Base-by-base conservation (phyloP, 2,329 filamentous ascomycete species). In the Cercospora canescens region DNA sequence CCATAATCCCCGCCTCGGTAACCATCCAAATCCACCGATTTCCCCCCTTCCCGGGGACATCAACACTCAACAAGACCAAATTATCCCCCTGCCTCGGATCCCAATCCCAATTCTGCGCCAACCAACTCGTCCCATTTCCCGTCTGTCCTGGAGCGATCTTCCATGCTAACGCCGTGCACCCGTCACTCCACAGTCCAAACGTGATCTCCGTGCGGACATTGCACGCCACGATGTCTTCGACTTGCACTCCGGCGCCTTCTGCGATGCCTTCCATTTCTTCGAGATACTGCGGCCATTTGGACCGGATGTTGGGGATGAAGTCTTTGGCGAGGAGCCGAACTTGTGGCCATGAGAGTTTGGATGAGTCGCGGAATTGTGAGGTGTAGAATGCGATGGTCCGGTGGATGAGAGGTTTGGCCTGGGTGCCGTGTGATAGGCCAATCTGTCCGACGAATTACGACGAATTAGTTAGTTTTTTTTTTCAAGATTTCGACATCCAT, bases 71-170 rank as follows among this genome's bases (percentile, higher is more conserved):
- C 39, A 82, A 70, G 56, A 87, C 74, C 0, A 87, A 77, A 68
- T 87, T 86, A 14, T 76, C 70, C 21, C 80, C 80, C 64, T 88
- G 85, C 16, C 73, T 78, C 0, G 73, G 73, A 72, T 82, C 81
- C 87, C 88, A 89, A 69, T 88, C 86, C 86, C 86, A 88, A 65
- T 88, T 88, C 76, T 88, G 86, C 1, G 79, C 81, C 4, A 88
- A 73, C 64, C 81, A 83, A 21, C 77, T 78, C 1, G 18, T 32
- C 5, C 45, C 32, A 4, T 37, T 39, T 14, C 50, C 30, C 4
- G 1, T 14, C 5, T 6, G 11, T 12, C 69, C 66, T 9, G 30
- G n/a, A 4, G 58, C 71, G 3, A 64, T 68, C 9, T 78, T 74
- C 79, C 82, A 86, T 2, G 79, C 79, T 14, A 87, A 67, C 12